Conservation (phyloP, 306 rosid species). For the Quercus robur region DNA sequence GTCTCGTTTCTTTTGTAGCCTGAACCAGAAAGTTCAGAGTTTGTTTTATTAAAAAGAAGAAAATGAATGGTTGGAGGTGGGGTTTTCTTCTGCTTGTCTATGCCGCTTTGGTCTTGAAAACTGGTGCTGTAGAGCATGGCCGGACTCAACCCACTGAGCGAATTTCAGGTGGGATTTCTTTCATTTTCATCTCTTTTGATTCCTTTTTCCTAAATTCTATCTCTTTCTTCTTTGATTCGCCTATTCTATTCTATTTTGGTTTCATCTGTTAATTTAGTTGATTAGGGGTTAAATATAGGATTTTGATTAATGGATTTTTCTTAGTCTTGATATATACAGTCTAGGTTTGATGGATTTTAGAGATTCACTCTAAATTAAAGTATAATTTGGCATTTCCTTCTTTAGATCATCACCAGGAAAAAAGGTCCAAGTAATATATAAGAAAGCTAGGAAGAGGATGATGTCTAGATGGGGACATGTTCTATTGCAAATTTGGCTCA, state of each 20-base stretch:
- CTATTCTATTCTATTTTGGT: background rate
- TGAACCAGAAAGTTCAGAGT: background rate
- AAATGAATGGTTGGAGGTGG: constrained; percentile 55
- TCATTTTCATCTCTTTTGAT: background rate
- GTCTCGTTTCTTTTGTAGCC: background rate
- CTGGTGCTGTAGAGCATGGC: constrained; percentile 51
- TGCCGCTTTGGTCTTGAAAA: constrained; percentile 39
- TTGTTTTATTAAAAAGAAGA: constrained; percentile 14
- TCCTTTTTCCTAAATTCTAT: background rate
- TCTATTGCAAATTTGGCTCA: background rate
- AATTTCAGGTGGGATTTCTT: constrained; percentile 65
- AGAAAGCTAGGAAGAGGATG: constrained; percentile 8
- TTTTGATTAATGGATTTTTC: constrained; percentile 17
- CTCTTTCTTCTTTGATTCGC: constrained; percentile 5
- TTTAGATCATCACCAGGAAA: background rate
- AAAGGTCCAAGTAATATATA: background rate
- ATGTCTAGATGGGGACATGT: background rate
- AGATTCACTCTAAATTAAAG: constrained; percentile 31
- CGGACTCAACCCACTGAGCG: constrained; percentile 76
- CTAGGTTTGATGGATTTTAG: background rate
- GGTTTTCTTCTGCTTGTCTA: constrained; percentile 44
- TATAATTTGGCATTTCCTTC: constrained; percentile 8
- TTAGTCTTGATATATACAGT: background rate
- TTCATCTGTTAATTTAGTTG: background rate
- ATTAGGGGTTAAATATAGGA: constrained; percentile 6